Conservation (phyloP, 306 rosid genomes). For the Prunus campanulata region DNA sequence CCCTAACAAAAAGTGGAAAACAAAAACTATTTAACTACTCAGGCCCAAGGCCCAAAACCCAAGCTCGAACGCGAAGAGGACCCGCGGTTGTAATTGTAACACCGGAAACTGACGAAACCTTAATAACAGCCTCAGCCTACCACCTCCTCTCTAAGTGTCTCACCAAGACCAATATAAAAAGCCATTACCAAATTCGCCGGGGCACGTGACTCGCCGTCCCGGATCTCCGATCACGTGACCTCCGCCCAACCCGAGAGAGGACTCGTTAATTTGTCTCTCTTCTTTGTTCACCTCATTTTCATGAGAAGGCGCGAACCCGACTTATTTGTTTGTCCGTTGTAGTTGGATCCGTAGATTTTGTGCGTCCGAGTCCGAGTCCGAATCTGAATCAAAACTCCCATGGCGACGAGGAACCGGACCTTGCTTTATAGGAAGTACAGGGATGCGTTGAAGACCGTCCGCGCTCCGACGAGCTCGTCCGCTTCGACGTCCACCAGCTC, state of each 20-base stretch:
- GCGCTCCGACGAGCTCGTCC: conserved; percentile 49
- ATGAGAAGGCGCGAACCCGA: conserved; percentile 2
- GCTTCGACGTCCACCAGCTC: conserved; percentile 46
- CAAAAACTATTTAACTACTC: not conserved
- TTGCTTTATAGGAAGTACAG: conserved; percentile 28
- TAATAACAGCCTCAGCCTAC: not conserved
- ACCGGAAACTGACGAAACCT: not conserved
- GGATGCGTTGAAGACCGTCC: conserved; percentile 70
- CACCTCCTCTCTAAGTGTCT: not conserved
- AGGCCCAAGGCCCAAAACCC: not conserved
- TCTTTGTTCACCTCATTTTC: not conserved
- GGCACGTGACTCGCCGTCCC: conserved; percentile 36
- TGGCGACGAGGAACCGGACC: conserved; percentile 40
- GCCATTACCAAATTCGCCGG: conserved; percentile 11
- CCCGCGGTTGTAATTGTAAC: not conserved
- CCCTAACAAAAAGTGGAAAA: too few relatives aligned
- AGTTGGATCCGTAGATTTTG: not conserved
- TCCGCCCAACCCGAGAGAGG: not conserved
- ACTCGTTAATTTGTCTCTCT: not conserved
- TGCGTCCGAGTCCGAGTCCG: not conserved
- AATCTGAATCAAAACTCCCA: conserved; percentile 33
- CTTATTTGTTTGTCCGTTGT: not conserved
- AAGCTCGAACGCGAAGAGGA: not conserved
- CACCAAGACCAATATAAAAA: not conserved
- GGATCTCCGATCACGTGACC: conserved; percentile 33